Base-by-base conservation (phyloP, 805 yeast genomes). In the Zygosaccharomyces bisporus region DNA sequence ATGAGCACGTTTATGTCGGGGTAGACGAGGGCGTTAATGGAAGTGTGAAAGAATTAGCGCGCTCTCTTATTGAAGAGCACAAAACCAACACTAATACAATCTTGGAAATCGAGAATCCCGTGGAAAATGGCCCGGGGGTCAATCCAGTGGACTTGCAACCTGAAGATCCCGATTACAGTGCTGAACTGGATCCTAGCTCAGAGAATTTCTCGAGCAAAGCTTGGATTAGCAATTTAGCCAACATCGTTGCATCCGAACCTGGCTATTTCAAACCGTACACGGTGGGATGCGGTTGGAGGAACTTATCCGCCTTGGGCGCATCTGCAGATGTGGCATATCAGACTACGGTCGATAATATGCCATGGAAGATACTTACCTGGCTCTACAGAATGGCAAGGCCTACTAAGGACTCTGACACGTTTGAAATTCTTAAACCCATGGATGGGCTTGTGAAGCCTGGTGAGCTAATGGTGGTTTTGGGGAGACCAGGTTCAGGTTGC, bases 401-500 rank as follows among this genome's bases (percentile, higher is more conserved):
- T 13, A 38, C 49, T 3, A 46, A 63, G 56, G 55, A 68, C 52
- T 49, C 45, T n/a, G 52, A 59, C 31, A 47, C 50, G 44, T 79
- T 76, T 50, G 76, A 75, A 48, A 80, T 76, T 50, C 68, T 77
- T 61, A 80, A 80, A 58, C 73, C 83, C 24, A 80, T 80, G 84
- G 85, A 81, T 55, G 87, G 81, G 13, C 43, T 74, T 5, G 68
- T 80, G 43, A 67, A 66, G 41, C 80, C 86, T 3, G 87, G 88
- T 39, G 81, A 80, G 49, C 67, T 83, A 34, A 74, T 83, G 5
- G 83, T 83, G 41, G 88, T 82, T n/a, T 66, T 82, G 44, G 88
- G 88, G 39, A 74, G 85, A 64, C 88, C 88, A 1, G 88, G 87
- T 56, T 77, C 87, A 13, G 88, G 88, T 51, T 82, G 88, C 60